These are phyloP conservation scores for Akanthomyces lecanii DNA, from an alignment of 2,329 filamentous ascomycete species.

Conservation along the genomic window DNA sequence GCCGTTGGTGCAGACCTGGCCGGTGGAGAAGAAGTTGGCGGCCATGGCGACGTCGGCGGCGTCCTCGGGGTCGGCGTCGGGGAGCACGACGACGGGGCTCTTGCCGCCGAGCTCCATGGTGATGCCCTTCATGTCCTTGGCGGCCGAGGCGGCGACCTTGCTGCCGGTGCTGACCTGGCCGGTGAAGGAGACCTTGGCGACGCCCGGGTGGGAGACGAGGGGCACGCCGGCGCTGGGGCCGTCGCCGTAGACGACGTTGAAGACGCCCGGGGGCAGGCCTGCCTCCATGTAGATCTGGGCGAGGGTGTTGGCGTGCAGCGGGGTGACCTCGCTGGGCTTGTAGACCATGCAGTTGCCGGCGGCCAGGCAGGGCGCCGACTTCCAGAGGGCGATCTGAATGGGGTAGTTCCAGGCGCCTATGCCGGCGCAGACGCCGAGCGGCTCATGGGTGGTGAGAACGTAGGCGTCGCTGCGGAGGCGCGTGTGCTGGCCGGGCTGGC, in stretches of 20 bases:
- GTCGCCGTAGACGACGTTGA: slow-evolving; percentile 80
- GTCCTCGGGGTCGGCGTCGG: slow-evolving; percentile 70
- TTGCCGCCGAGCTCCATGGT: slow-evolving; percentile 93
- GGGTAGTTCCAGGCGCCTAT: slow-evolving; percentile 94
- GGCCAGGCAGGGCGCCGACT: slow-evolving; percentile 78
- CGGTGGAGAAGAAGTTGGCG: slow-evolving; percentile 88
- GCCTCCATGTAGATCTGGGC: slow-evolving; percentile 75
- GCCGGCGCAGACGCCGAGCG: slow-evolving; percentile 77
- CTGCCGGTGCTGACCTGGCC: slow-evolving; percentile 79
- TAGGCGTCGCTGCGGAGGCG: slow-evolving; percentile 71
- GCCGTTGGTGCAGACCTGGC: slow-evolving; percentile 90
- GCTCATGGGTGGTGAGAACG: slow-evolving; percentile 78
- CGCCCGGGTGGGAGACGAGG: slow-evolving; percentile 64
- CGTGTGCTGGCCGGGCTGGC: slow-evolving; percentile 75
- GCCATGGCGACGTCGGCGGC: slow-evolving; percentile 91
- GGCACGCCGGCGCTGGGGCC: slow-evolving; percentile 69
- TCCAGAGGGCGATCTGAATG: slow-evolving; percentile 87
- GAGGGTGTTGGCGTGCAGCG: slow-evolving; percentile 72
- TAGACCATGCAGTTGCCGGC: slow-evolving; percentile 89
- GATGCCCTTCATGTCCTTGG: slow-evolving; percentile 79
- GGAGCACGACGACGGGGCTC: slow-evolving; percentile 73
- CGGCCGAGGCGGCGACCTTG: slow-evolving; percentile 74
- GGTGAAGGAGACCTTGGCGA: slow-evolving; percentile 87
- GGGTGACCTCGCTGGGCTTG: slow-evolving; percentile 84
- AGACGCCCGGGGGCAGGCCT: slow-evolving; percentile 75